Base-by-base conservation (phyloP, 306 rosid species). In the Prunus padus region DNA sequence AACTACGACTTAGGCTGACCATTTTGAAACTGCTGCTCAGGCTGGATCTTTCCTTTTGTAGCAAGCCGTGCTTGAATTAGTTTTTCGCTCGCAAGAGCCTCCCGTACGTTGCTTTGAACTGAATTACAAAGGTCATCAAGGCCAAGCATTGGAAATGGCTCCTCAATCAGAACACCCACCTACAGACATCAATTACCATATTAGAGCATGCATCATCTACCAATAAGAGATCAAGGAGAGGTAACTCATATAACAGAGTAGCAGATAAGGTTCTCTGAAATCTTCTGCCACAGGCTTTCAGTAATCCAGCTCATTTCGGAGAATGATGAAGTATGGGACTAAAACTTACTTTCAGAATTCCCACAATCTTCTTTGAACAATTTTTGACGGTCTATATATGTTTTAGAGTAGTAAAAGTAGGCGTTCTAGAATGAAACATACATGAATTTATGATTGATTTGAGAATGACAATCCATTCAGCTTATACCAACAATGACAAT, bases 91-190 rank as follows among this genome's bases (percentile, higher is more conserved):
- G 74, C 77, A 18, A 88, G 47, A 16, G 96, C 90, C 82, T 93
- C 98, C 64, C 86, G 78, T 67, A 93, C 83, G 69, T 88, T 92
- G 20, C 28, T 67, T 59, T 77, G 89, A 31, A 88, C 93, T 69
- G 78, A 72, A 30, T 62, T 67, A 78, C 98, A 93, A 67, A 89
- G 86, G 3, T 85, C 98, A 61, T 91, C 95, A 12, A 93, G 93
- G 65, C 93, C 93, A 61, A 91, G 96, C 93, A 89, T 85, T 28
- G 98, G 85, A 84, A 93, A 93, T 64, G 98, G 98, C 80, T 93
- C 98, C 82, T 93, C 98, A 71, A 93, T 93, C 20, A 93, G 98
- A 79, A 91, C 98, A 76, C 98, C 98, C 61, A 93, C 98, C 98
- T 93, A 59, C 66, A 73, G 5, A 62, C 77, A 67, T 63, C 67